These are phyloP conservation scores for Ophiostoma himal-ulmi DNA, from an alignment of 2,329 filamentous ascomycete species.

Conservation along the genomic window DNA sequence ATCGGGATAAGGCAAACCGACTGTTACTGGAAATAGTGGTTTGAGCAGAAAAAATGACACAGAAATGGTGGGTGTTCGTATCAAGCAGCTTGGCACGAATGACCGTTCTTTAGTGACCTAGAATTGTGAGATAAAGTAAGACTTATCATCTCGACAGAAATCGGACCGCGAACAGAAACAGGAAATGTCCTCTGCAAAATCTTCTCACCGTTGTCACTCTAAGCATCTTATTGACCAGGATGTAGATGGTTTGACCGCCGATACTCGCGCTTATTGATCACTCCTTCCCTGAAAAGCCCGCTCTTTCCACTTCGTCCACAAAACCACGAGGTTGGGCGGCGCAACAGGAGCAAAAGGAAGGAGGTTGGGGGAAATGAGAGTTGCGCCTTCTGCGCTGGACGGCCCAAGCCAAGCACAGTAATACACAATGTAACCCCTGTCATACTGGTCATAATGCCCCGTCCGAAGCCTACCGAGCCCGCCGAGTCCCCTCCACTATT, in stretches of 20 bases:
- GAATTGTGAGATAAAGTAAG: background rate
- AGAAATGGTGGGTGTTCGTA: background rate
- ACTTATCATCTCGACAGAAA: background rate
- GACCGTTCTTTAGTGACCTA: background rate
- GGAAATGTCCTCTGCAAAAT: conserved; percentile 3
- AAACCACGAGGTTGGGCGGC: conserved; percentile 22
- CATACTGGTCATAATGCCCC: conserved; percentile 5
- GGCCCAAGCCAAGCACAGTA: conserved; percentile 14
- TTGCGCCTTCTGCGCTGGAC: background rate
- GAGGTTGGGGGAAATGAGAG: conserved; percentile 22
- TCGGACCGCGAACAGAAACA: background rate
- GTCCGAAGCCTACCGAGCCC: conserved; percentile 7
- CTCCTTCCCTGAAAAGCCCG: background rate
- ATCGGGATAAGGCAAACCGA: background rate
- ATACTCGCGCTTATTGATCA: conserved; percentile 1
- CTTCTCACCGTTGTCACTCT: background rate
- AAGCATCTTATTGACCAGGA: background rate
- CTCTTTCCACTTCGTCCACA: conserved; percentile 9
- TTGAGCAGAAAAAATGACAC: background rate
- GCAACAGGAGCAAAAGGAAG: conserved; percentile 8
- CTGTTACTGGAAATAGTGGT: background rate
- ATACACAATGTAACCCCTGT: conserved; percentile 3
- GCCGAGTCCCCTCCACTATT: conserved; percentile 11
- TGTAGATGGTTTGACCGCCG: background rate
- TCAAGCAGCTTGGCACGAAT: background rate